Conservation (phyloP, 2,329 filamentous ascomycete species). For the Pyrenochaeta sp. region DNA sequence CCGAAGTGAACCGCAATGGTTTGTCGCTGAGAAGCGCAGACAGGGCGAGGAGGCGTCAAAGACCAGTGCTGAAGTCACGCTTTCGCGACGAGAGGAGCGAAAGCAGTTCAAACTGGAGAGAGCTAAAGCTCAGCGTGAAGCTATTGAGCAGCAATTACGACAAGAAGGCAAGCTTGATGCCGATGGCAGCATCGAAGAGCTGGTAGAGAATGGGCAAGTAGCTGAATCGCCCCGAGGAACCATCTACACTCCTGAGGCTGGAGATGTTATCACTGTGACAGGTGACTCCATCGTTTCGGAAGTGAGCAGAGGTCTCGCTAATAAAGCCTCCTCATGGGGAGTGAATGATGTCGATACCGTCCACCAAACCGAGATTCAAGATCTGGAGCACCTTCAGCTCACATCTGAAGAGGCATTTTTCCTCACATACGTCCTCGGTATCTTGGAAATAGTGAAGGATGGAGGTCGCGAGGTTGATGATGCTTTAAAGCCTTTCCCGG, state of each 20-base stretch:
- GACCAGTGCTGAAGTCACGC: slow-evolving; percentile 85
- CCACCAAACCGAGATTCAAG: slow-evolving; percentile 25
- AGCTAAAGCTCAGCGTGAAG: slow-evolving; percentile 85
- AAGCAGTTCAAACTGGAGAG: slow-evolving; percentile 88
- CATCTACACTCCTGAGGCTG: slow-evolving; percentile 23
- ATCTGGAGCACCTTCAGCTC: slow-evolving; percentile 88
- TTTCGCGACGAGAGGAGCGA: slow-evolving; percentile 78
- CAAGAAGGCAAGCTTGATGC: slow-evolving; percentile 57
- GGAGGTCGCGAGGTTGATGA: slow-evolving; percentile 41
- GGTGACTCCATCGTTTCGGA: slow-evolving; percentile 19
- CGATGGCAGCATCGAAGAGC: slow-evolving; percentile 36
- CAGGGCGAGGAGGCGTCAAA: slow-evolving; percentile 69
- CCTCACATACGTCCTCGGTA: slow-evolving; percentile 80
- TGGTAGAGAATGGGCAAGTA: slow-evolving; percentile 34
- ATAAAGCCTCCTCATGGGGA: slow-evolving; percentile 11
- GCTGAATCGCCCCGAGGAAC: slow-evolving; percentile 30
- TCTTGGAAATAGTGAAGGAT: slow-evolving; percentile 69
- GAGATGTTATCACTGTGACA: slow-evolving; percentile 14
- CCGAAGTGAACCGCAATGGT: slow-evolving; percentile 93
- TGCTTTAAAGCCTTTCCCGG: slow-evolving; percentile 54
- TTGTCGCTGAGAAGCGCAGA: slow-evolving; percentile 80
- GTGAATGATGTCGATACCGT: slow-evolving; percentile 7
- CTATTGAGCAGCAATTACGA: slow-evolving; percentile 75
- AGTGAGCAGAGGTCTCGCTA: slow-evolving; percentile 19
- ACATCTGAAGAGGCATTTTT: slow-evolving; percentile 93